Conservation (phyloP, 192 early-diverging fungal species). For the Backusella tarrabulga region DNA sequence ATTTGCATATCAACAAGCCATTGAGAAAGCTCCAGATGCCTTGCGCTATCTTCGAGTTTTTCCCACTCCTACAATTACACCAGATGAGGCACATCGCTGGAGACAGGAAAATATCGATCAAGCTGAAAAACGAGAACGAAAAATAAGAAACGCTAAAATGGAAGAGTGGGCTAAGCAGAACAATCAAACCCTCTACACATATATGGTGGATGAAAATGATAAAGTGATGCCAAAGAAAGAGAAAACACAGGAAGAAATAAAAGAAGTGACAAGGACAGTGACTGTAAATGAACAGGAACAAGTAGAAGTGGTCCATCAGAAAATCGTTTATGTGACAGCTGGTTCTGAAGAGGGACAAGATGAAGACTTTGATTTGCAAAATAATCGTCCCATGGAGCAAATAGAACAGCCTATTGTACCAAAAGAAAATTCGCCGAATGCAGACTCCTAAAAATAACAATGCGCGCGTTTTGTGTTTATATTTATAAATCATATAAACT, state of each 20-base stretch:
- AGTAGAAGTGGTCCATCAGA: neutral
- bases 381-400: neutral
- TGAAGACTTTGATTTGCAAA: neutral
- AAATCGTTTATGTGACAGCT: neutral
- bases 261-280: neutral
- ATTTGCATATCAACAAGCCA: neutral
- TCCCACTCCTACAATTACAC: neutral
- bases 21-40: neutral
- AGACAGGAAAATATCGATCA: neutral
- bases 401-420: neutral
- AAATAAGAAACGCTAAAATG: neutral
- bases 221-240: neutral
- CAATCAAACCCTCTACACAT: neutral
- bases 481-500: neutral
- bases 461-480: neutral
- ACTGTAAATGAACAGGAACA: neutral
- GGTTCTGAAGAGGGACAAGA: neutral
- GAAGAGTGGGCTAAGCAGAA: neutral
- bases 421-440: neutral
- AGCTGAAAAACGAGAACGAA: neutral
- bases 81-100: neutral
- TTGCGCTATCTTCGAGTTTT: constrained; percentile 9
- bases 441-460: neutral
- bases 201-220: neutral
- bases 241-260: neutral